A percentile compares a stretch with the other conserved stretches of the same genome.
Evolutionary conservation across 768 basidiomycete species (phyloP).

Genomic region (Tulasnella sp.): DNA sequence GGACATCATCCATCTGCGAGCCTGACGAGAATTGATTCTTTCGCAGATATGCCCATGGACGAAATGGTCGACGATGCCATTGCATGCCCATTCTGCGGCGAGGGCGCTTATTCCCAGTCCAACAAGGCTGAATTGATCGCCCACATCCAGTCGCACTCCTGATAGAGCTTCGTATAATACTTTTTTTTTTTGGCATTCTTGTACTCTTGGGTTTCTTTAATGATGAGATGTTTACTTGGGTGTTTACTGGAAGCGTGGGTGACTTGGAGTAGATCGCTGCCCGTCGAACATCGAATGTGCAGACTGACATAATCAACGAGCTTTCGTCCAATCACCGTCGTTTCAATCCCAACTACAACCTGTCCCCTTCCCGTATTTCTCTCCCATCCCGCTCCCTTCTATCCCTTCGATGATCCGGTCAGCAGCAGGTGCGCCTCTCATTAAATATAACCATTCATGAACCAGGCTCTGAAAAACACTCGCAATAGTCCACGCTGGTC

Average conservation of each 20-base stretch:
- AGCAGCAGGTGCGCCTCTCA: not conserved
- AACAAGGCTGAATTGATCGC: not conserved
- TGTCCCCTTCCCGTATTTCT: not conserved
- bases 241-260: not conserved
- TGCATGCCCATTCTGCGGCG: conserved; percentile 7
- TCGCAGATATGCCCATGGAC: not conserved
- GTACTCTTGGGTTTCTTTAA: not conserved
- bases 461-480: not conserved
- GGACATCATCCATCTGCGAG: not conserved
- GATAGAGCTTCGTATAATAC: not conserved
- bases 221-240: not conserved
- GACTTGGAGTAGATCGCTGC: not conserved
- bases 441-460: not conserved
- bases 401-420: not conserved
- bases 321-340: conserved; percentile 1
- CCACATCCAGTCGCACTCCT: not conserved
- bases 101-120: not conserved
- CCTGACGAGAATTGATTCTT: not conserved
- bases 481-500: not conserved
- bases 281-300: not conserved
- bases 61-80: conserved; percentile 4
- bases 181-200: not conserved
- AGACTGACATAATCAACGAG: not conserved
- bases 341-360: conserved; percentile 10
- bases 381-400: not conserved